Evolutionary conservation across 257 asterid genomes (phyloP).

Genomic region (Lithospermum erythrorhizon): DNA sequence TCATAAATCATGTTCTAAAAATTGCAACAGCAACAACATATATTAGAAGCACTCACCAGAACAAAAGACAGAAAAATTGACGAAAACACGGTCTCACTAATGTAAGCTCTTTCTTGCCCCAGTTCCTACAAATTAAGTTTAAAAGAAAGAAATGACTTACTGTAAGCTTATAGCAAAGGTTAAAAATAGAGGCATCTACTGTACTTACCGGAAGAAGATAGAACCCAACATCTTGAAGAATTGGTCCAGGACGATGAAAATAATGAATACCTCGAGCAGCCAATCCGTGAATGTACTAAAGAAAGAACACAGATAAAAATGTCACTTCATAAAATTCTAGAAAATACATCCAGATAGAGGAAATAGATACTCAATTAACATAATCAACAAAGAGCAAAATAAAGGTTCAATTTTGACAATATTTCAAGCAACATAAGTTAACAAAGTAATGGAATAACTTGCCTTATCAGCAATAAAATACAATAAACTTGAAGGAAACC

Average conservation of each 20-base stretch:
- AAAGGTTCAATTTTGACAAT: neutral
- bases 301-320: constrained; percentile 3
- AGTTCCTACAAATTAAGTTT: constrained; percentile 56
- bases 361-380: constrained; percentile 1
- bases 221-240: constrained; percentile 81
- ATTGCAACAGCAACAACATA: neutral
- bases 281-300: constrained; percentile 82
- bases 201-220: constrained; percentile 70
- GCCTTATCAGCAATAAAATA: neutral
- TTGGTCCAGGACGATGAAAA: constrained; percentile 82
- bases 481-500: neutral
- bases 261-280: constrained; percentile 96
- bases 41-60: constrained; percentile 44
- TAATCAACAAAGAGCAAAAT: neutral
- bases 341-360: neutral
- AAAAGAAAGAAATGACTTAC: constrained; percentile 10
- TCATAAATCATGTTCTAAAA: neutral
- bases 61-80: constrained; percentile 63
- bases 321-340: constrained; percentile 4
- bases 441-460: neutral
- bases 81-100: constrained; percentile 82
- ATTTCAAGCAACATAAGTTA: neutral
- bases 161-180: neutral
- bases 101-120: constrained; percentile 69
- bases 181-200: neutral